Evolutionary conservation across 352 stramenopile genomes (phyloP).

Genomic region (Globisporangium spiculum): DNA sequence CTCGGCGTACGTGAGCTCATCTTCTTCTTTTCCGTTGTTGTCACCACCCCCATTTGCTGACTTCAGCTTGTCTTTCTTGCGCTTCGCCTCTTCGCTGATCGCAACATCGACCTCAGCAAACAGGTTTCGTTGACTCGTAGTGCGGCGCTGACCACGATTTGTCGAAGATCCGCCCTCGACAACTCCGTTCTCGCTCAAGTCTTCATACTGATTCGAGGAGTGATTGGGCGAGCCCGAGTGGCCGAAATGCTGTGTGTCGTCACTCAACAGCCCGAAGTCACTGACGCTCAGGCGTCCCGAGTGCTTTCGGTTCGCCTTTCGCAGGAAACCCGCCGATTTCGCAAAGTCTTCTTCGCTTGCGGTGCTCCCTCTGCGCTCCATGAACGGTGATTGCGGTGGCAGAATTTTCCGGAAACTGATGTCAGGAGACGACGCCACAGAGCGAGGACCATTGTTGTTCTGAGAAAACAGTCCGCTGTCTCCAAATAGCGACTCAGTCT

Average conservation of each 20-base stretch:
- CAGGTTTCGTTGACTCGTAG: slow-evolving; percentile 45
- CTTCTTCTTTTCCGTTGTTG: slow-evolving; percentile 20
- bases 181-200: slow-evolving; percentile 5
- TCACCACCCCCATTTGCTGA: slow-evolving; percentile 20
- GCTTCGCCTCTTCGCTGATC: slow-evolving; percentile 20
- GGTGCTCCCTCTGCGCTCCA: slow-evolving; percentile 56
- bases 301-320: slow-evolving; percentile 49
- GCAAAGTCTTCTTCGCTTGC: slow-evolving; percentile 62
- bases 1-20: slow-evolving; percentile 70
- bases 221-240: not conserved
- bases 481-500: slow-evolving; percentile 24
- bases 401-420: not conserved
- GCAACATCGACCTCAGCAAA: slow-evolving; percentile 56
- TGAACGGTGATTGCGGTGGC: slow-evolving; percentile 13
- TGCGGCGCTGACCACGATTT: slow-evolving; percentile 5
- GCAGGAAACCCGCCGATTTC: slow-evolving; percentile 64
- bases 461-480: not conserved
- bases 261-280: slow-evolving; percentile 69
- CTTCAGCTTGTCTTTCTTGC: slow-evolving; percentile 27
- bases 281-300: slow-evolving; percentile 67
- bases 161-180: slow-evolving; percentile 16
- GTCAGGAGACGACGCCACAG: slow-evolving; percentile 3
- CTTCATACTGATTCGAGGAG: slow-evolving; percentile 14
- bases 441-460: not conserved
- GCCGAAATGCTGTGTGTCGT: slow-evolving; percentile 17